Percentiles rank a stretch among this genome's conserved stretches.
Conservation (phyloP, 305 asterid genomes). For the Fraxinus greggii region DNA sequence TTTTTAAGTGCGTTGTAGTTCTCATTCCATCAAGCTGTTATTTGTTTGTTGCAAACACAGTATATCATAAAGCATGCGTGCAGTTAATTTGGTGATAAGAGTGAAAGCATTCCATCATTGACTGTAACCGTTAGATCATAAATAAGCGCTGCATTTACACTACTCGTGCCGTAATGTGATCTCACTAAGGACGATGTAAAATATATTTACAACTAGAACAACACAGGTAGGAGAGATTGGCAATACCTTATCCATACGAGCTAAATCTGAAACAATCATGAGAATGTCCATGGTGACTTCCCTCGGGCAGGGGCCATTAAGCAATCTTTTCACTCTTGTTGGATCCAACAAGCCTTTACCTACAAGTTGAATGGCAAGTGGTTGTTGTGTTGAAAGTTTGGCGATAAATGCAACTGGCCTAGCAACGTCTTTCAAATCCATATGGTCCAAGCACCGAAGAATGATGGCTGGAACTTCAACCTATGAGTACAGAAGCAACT, state of each 20-base stretch:
- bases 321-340: conserved; percentile 66
- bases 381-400: conserved; percentile 74
- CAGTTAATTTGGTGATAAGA: not conserved
- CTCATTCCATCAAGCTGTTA: not conserved
- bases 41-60: not conserved
- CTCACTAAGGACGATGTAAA: not conserved
- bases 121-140: conserved; percentile 1
- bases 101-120: conserved; percentile 4
- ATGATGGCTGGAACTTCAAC: conserved; percentile 68
- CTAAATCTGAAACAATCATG: conserved; percentile 93
- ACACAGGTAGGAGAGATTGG: conserved; percentile 16
- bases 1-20: not conserved
- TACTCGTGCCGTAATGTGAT: not conserved
- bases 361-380: conserved; percentile 85
- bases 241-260: conserved; percentile 98
- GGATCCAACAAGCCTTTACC: conserved; percentile 81
- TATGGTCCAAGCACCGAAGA: conserved; percentile 73
- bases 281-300: conserved; percentile 88
- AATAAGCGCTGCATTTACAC: conserved; percentile 3
- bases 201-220: conserved; percentile 1
- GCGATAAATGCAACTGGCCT: conserved; percentile 92
- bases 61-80: not conserved
- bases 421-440: conserved; percentile 74
- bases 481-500: conserved; percentile 39
- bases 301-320: conserved; percentile 67